Base-by-base conservation (phyloP, 2,329 filamentous ascomycete species). In the Penicillium brevicompactum region DNA sequence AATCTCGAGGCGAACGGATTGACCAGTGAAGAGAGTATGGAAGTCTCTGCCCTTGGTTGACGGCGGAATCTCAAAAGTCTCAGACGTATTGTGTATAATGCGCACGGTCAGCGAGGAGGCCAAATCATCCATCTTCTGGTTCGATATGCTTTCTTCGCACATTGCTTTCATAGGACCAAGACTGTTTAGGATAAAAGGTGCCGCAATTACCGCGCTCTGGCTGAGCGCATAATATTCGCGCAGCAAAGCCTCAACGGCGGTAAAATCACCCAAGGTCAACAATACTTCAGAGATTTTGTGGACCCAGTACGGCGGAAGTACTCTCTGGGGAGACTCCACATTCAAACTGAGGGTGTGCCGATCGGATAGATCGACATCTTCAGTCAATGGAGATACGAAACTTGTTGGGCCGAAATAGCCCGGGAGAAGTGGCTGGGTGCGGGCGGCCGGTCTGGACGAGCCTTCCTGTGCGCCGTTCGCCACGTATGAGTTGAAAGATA, bases 1-100 rank as follows among this genome's bases (percentile, higher is more conserved):
- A 4, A 70, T 71, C 34, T 78, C 75, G 5, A 78, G 59, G 1
- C 76, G 72, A 34, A 76, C 57, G 16, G 70, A 67, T 13, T 67
- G 60, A 0, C 74, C 75, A 0, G 74, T 76, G 51, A 70, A 76
- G 1, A 75, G 54, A 14, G 64, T 65, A 53, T 75, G 69, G 43
- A 78, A 77, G 9, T 73, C 67, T 13, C 60, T 55, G 1, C 72
- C 70, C 34, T 68, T 63, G 1, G 66, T 60, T 1, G 55, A 59
- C 2, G 60, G 16, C 1, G 68, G 57, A 14, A 71, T 48, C 3
- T 61, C 48, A 6, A 71, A 61, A 14, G 40, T 45, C 14, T 63
- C 56, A 2, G 60, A 52, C 0, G 69, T 72, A 38, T 70, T 73
- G 45, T 67, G 56, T 24, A 71, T 60, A 22, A 71, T 58, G 10